Base-by-base conservation (phyloP, 2,329 filamentous ascomycete genomes). In the Hypoxylon rubiginosum region DNA sequence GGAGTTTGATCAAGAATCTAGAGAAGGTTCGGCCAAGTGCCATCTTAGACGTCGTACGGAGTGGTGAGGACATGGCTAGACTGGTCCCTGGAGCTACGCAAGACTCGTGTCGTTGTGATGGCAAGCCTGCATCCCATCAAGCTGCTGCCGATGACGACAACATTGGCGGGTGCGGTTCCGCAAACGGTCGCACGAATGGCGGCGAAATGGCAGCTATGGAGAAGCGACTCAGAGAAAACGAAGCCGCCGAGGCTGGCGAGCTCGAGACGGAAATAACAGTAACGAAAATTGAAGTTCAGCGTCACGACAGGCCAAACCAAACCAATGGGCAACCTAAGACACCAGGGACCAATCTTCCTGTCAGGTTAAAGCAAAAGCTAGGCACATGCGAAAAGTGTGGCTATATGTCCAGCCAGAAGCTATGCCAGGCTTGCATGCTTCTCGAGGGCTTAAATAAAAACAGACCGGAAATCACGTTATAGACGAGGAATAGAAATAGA, bases 31-130 rank as follows among this genome's bases (percentile, higher is more conserved):
- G 96, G 1, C 95, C 96, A 1, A 97, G 94, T 74, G 94, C 95
- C 3, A 98, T 99, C 55, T 78, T 99, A 59, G 96, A 99, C 77
- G 93, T 99, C 57, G 95, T 99, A 28, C 87, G 92, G 62, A 97
- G 94, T 75, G 96, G 96, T 39, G 95, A 98, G 79, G 96, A 98
- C 71, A 97, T 99, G 92, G 95, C 94, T 9, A 89, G 88, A 62
- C 82, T 98, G n/a, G 92, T 96, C 0, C 92, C 92, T 0, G 83
- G 83, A 13, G 84, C 86, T 60, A 78, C 86, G 15, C 80, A 78
- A 26, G 82, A 82, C 21, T 77, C 80, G 8, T 84, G 83, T 69
- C 79, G 74, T 57, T 86, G 85, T 74, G 83, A 81, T 53, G 82
- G 80, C 73, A 83, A 78, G 69, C 77, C 75, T 74, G 77, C 76